These are phyloP conservation scores for Tephrocybe sp. DNA, from an alignment of 768 basidiomycete species.

Conservation along the genomic window DNA sequence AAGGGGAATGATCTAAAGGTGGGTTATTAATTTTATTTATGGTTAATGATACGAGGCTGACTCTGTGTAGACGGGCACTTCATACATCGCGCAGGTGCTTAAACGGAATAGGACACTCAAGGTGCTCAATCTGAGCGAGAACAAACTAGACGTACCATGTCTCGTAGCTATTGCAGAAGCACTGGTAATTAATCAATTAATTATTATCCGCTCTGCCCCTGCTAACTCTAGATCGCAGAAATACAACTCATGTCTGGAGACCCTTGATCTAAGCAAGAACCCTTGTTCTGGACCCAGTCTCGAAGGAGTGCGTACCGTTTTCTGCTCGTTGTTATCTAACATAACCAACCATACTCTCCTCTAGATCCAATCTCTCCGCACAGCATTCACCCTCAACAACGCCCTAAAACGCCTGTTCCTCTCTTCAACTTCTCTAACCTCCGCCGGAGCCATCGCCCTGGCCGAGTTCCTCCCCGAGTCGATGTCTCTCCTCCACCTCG, in stretches of 20 bases:
- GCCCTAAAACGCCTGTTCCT: conserved; percentile 92
- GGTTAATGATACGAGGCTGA: conserved; percentile 23
- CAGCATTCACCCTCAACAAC: conserved; percentile 90
- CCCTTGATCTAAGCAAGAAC: conserved; percentile 90
- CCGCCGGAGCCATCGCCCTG: conserved; percentile 87
- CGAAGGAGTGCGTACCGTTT: conserved; percentile 72
- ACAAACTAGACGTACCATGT: conserved; percentile 84
- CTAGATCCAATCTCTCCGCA: conserved; percentile 84
- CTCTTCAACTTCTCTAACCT: conserved; percentile 76
- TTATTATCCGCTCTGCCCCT: neutral
- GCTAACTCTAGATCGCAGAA: conserved; percentile 50
- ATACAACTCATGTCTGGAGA: conserved; percentile 93
- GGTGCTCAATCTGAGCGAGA: conserved; percentile 92
- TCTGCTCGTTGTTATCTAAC: too few species aligned
- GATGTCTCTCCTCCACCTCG: conserved; percentile 84
- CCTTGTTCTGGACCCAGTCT: conserved; percentile 88
- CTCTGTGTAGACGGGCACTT: conserved; percentile 61
- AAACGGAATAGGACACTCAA: conserved; percentile 96
- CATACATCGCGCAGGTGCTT: conserved; percentile 91
- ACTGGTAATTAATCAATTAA: conserved; percentile 46
- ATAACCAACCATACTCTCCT: neutral
- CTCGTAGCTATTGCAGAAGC: conserved; percentile 86
- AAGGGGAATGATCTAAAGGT: conserved; percentile 91
- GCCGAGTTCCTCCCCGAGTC: conserved; percentile 97
- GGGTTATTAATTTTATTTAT: conserved; percentile 30